phyloP scores from a whole-genome alignment of 2,329 filamentous ascomycete species.

The Fusarium acutatum region DNA sequence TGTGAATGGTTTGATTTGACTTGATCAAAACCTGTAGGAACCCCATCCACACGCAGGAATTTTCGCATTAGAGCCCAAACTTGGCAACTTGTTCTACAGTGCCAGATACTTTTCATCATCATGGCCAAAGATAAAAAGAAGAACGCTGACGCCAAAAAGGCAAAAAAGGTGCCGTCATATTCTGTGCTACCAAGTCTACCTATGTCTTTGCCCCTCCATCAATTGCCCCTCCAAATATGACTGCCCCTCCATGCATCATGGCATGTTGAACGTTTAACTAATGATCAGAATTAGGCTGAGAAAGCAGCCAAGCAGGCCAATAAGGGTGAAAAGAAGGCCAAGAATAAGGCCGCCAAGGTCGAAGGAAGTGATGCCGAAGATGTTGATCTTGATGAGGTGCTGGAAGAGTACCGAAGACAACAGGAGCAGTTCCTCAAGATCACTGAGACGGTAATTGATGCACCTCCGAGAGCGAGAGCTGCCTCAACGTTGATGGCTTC shows the following conservation, averaged over 20 bases:
- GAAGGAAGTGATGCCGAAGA: slow-evolving; percentile 92
- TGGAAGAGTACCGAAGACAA: slow-evolving; percentile 90
- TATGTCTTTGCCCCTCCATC: slow-evolving; percentile 22
- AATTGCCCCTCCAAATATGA: slow-evolving; percentile 31
- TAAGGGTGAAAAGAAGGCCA: slow-evolving; percentile 88
- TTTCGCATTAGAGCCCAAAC: slow-evolving; percentile 26
- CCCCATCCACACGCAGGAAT: slow-evolving; percentile 39
- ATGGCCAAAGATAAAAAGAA: slow-evolving; percentile 66
- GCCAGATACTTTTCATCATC: not conserved
- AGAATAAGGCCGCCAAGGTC: slow-evolving; percentile 72
- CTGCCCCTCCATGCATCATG: slow-evolving; percentile 23
- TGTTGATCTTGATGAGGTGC: slow-evolving; percentile 89
- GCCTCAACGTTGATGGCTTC: slow-evolving; percentile 86
- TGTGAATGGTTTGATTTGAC: slow-evolving; percentile 35
- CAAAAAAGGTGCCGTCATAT: slow-evolving; percentile 53
- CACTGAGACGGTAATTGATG: slow-evolving; percentile 77
- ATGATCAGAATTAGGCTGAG: slow-evolving; percentile 55
- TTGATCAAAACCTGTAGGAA: slow-evolving; percentile 40
- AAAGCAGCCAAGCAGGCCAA: slow-evolving; percentile 84
- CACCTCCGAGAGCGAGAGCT: slow-evolving; percentile 79
- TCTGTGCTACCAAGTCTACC: slow-evolving; percentile 1
- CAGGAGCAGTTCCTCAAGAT: slow-evolving; percentile 96
- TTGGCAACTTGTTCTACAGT: slow-evolving; percentile 1
- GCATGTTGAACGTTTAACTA: slow-evolving; percentile 13
- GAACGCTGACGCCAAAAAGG: slow-evolving; percentile 57